A percentile compares a stretch with the other conserved stretches of the same genome.
Conservation (phyloP, 257 asterid species). For the Linderniella brevidens region DNA sequence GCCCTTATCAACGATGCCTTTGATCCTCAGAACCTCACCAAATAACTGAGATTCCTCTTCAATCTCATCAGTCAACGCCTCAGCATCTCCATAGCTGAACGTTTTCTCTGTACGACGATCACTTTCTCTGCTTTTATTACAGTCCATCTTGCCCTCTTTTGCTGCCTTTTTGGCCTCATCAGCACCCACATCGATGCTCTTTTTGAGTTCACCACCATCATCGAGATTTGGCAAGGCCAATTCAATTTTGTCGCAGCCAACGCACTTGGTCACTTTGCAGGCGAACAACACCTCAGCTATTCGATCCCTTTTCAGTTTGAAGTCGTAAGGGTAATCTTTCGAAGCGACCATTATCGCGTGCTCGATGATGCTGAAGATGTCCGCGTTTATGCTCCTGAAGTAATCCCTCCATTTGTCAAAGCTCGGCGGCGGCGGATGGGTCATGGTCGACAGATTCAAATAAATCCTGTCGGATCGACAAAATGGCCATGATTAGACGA, state of each 20-base stretch:
- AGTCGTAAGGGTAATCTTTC: slow-evolving; percentile 65
- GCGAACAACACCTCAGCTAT: slow-evolving; percentile 76
- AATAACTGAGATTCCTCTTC: slow-evolving; percentile 50
- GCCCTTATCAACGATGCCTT: slow-evolving; percentile 36
- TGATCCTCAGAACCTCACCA: slow-evolving; percentile 72
- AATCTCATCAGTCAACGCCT: slow-evolving; percentile 77
- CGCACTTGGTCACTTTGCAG: slow-evolving; percentile 53
- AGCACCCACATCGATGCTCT: slow-evolving; percentile 26
- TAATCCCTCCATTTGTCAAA: slow-evolving; percentile 79
- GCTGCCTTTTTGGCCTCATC: slow-evolving; percentile 38
- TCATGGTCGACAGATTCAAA: no score
- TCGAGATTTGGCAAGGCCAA: slow-evolving; percentile 38
- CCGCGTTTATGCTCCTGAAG: slow-evolving; percentile 60
- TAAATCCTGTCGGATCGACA: no score
- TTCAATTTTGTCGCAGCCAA: slow-evolving; percentile 55
- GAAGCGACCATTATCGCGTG: slow-evolving; percentile 71
- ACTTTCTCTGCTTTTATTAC: slow-evolving; percentile 21
- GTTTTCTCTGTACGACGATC: slow-evolving; percentile 19
- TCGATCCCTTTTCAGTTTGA: slow-evolving; percentile 65
- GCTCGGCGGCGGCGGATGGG: slow-evolving; percentile 2
- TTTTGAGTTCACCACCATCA: slow-evolving; percentile 17
- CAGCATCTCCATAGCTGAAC: slow-evolving; percentile 61
- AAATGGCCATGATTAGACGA: no score
- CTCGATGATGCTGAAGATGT: slow-evolving; percentile 57
- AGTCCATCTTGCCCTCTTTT: slow-evolving; percentile 41